Conservation (phyloP, 2,329 filamentous ascomycete species). For the Exophiala alcalophila region DNA sequence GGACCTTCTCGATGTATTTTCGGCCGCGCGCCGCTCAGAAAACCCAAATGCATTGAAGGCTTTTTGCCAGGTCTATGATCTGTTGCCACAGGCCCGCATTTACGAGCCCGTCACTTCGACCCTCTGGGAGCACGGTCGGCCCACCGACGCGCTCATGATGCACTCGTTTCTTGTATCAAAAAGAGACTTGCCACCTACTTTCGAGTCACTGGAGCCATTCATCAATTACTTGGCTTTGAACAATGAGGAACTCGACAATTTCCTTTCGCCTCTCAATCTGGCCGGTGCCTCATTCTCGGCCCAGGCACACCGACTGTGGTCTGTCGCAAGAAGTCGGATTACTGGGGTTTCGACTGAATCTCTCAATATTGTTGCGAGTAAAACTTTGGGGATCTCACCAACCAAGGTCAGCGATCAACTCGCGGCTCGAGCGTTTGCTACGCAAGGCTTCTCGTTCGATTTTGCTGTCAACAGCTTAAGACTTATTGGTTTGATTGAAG, state of each 20-base stretch:
- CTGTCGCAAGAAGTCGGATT: slow-evolving; percentile 15
- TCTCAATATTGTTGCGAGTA: slow-evolving; percentile 28
- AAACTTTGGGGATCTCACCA: slow-evolving; percentile 25
- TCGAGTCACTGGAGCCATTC: slow-evolving; percentile 41
- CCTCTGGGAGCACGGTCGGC: slow-evolving; percentile 39
- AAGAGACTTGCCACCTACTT: slow-evolving; percentile 42
- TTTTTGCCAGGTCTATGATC: slow-evolving; percentile 44
- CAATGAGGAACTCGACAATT: slow-evolving; percentile 20
- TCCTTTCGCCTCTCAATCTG: slow-evolving; percentile 25
- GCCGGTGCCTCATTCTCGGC: slow-evolving; percentile 29
- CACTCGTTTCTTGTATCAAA: slow-evolving; percentile 44
- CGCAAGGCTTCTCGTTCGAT: slow-evolving; percentile 68
- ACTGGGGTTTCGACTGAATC: slow-evolving; percentile 31
- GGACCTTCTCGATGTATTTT: slow-evolving; percentile 22
- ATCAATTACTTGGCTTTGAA: slow-evolving; percentile 40
- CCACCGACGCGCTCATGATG: slow-evolving; percentile 45
- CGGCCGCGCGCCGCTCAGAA: slow-evolving; percentile 21
- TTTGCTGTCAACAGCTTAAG: slow-evolving; percentile 67
- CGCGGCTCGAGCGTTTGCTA: slow-evolving; percentile 78
- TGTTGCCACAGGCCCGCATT: slow-evolving; percentile 38
- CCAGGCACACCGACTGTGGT: slow-evolving; percentile 21
- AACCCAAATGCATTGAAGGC: slow-evolving; percentile 33
- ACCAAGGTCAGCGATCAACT: slow-evolving; percentile 64
- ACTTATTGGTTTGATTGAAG: slow-evolving; percentile 66
- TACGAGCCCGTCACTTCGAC: slow-evolving; percentile 45